Percentiles rank a stretch among this genome's conserved stretches.
Conservation (phyloP, 768 basidiomycete genomes). For the Pulveroboletus ravenelii region DNA sequence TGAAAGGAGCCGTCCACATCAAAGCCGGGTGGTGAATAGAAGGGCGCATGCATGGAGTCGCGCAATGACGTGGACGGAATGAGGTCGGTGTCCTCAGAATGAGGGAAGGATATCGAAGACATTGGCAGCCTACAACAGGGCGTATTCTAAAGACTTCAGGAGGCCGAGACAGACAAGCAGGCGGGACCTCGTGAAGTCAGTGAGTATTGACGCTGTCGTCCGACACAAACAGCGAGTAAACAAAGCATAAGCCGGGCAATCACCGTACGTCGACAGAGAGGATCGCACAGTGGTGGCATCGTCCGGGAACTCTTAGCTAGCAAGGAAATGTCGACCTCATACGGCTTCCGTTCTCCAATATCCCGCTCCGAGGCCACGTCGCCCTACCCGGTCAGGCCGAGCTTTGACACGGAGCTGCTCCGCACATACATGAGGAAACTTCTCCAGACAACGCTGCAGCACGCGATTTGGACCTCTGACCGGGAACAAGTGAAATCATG, state of each 20-base stretch:
- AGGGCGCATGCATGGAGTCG: conserved; percentile 41
- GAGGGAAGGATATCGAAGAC: conserved; percentile 67
- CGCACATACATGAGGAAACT: conserved; percentile 81
- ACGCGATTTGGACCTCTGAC: conserved; percentile 63
- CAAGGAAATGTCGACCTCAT: conserved; percentile 22
- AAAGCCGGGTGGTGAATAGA: conserved; percentile 51
- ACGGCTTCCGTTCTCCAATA: conserved; percentile 55
- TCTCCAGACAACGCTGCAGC: conserved; percentile 62
- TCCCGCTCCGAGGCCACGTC: conserved; percentile 60
- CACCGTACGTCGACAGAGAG: background rate
- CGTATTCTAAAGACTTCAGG: background rate
- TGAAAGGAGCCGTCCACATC: conserved; percentile 63
- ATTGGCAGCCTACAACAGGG: conserved; percentile 32
- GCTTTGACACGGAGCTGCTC: conserved; percentile 69
- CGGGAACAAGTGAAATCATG: conserved; percentile 64
- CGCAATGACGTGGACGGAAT: conserved; percentile 35
- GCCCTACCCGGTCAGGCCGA: conserved; percentile 38
- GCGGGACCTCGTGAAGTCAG: no score
- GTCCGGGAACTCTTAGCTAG: background rate
- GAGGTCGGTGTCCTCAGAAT: conserved; percentile 34
- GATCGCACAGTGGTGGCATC: background rate
- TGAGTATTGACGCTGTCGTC: background rate
- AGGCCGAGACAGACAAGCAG: background rate
- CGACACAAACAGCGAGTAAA: conserved; percentile 25
- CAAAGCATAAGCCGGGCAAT: conserved; percentile 11